Evolutionary conservation across 2,329 filamentous ascomycete species (phyloP), one percentile per base, ranked within the genome.

Genomic region (Anthostomella pinea): DNA sequence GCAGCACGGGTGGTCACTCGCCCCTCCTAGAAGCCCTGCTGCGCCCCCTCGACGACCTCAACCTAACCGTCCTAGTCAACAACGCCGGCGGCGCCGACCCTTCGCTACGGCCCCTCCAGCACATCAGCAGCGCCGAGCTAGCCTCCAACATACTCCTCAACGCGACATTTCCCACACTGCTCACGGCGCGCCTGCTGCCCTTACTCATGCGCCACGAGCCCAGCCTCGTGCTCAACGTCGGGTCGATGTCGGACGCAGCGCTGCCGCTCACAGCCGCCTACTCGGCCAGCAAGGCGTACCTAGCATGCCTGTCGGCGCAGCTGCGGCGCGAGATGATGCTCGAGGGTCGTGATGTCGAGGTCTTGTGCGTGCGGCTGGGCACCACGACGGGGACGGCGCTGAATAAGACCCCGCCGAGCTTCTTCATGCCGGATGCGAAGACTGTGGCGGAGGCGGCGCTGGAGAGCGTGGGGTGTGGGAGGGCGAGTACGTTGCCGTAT

Each of bases 31-130:
- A 40, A 1, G 35, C 31, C 6, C 37, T 48, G 19, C 21, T 32
- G 2, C 26, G 27, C 1, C 36, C 54, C 4, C 29, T 55, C 51
- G 44, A 58, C 2, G 53, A 46, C 14, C 48, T 66, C 7, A 53
- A 66, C 33, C 52, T 79, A 23, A 73, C 67, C 0, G 51, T 78
- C 3, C 54, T 78, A 15, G 52, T 77, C 40, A 75, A 77, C 51
- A 76, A 75, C 53, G 64, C 72, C 0, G 73, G 72, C 2, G 65
- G 67, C n/a, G 53, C 49, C 48, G 5, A 41, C 46, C 35, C 51
- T 54, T 8, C 32, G 49, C 1, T 69, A 60, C 38, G 53, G 52
- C 10, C 42, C 56, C 2, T 51, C 70, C 5, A 51, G 57, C 14
- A 46, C 59, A 1, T 56, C 63, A 5, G 51, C 52, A 1, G 44